Conservation (phyloP, 2,329 filamentous ascomycete species). For the Colletotrichum neosansevieriae region DNA sequence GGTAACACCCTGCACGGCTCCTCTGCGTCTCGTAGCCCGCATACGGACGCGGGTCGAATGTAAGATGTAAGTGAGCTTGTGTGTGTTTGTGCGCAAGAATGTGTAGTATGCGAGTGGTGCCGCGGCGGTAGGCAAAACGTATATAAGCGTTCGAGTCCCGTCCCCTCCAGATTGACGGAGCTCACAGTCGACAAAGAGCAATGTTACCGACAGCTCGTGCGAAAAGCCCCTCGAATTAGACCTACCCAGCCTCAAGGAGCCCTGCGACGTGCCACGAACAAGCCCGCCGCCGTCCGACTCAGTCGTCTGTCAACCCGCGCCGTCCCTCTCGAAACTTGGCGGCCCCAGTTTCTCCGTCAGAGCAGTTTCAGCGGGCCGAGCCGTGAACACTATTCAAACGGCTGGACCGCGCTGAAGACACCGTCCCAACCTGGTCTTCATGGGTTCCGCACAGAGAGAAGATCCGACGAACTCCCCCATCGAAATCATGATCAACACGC, state of each 20-base stretch:
- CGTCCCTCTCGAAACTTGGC: constrained; percentile 32
- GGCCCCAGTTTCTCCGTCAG: constrained; percentile 35
- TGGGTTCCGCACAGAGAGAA: constrained; percentile 8
- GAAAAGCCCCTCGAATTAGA: constrained; percentile 6
- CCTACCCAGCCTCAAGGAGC: constrained; percentile 19
- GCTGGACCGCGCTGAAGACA: constrained; percentile 3
- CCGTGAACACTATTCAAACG: constrained; percentile 36
- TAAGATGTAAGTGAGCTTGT: constrained; percentile 39
- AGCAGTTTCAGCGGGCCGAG: constrained; percentile 37
- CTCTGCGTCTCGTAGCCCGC: constrained; percentile 38
- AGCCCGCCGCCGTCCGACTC: constrained; percentile 9
- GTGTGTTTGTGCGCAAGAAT: constrained; percentile 30
- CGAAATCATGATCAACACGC: constrained; percentile 23
- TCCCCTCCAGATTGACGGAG: constrained; percentile 29
- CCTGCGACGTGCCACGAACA: constrained; percentile 13
- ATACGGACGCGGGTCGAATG: constrained; percentile 36
- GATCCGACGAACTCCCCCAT: constrained; percentile 17
- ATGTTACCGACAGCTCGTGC: constrained; percentile 22
- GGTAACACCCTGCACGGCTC: constrained; percentile 39
- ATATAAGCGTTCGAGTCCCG: constrained; percentile 39
- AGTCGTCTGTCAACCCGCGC: neutral
- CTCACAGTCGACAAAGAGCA: constrained; percentile 27
- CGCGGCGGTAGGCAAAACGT: constrained; percentile 29
- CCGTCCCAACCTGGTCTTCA: constrained; percentile 9
- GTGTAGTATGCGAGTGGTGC: constrained; percentile 28